Evolutionary conservation across 306 rosid species (phyloP).

Genomic region (Neltuma alba): DNA sequence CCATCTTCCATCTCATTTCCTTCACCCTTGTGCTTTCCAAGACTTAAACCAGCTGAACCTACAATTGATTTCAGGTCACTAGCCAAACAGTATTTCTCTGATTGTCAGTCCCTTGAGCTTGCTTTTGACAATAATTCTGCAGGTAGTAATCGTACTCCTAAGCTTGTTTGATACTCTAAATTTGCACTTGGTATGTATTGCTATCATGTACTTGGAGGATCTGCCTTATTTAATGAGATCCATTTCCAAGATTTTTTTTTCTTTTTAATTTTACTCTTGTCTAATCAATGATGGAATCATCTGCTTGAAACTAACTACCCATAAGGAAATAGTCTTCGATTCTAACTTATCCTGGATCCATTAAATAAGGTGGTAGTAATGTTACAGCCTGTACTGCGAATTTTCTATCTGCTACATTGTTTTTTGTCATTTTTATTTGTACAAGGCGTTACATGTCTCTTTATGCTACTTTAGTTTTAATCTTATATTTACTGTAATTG

Average conservation of each 20-base stretch:
- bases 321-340: constrained; percentile 2
- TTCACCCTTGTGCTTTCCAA: constrained; percentile 81
- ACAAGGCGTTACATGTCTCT: background rate
- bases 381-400: constrained; percentile 18
- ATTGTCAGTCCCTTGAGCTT: constrained; percentile 62
- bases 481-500: background rate
- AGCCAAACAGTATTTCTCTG: constrained; percentile 78
- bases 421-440: background rate
- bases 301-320: constrained; percentile 29
- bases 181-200: constrained; percentile 23
- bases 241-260: constrained; percentile 7
- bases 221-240: constrained; percentile 26
- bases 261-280: background rate
- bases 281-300: constrained; percentile 1
- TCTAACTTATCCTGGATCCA: constrained; percentile 5
- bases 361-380: background rate
- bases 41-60: constrained; percentile 62
- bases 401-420: background rate
- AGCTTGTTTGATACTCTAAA: constrained; percentile 29
- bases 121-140: constrained; percentile 64
- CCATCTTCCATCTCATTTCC: constrained; percentile 81
- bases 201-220: constrained; percentile 33
- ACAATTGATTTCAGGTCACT: constrained; percentile 70
- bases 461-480: background rate
- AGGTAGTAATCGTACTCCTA: constrained; percentile 51